phyloP scores from a whole-genome alignment of 1,284 basidiomycete species.

The Phlebopus sp. region DNA sequence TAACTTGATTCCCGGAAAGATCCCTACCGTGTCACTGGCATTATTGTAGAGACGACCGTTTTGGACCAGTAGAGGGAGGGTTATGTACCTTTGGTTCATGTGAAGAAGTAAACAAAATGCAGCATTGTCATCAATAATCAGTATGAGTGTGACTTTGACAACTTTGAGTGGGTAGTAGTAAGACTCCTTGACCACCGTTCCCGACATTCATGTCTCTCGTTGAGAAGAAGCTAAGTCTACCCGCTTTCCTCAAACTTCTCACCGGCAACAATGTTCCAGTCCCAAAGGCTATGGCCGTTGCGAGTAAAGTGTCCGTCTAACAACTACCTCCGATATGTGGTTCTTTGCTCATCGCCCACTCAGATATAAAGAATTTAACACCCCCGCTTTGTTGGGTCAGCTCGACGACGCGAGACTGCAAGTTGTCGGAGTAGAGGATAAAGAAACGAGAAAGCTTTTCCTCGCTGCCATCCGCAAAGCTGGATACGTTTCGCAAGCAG shows the following conservation, averaged over 20 bases:
- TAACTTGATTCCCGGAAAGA: slow-evolving; percentile 44
- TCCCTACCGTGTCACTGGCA: slow-evolving; percentile 85
- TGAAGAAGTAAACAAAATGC: slow-evolving; percentile 10
- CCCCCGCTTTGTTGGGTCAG: slow-evolving; percentile 52
- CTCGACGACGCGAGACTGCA: slow-evolving; percentile 62
- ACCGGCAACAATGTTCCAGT: slow-evolving; percentile 63
- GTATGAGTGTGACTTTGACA: not conserved
- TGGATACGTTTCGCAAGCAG: slow-evolving; percentile 41
- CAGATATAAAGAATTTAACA: slow-evolving; percentile 77
- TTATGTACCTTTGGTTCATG: slow-evolving; percentile 8
- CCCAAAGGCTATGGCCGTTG: slow-evolving; percentile 71
- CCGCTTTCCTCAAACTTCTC: slow-evolving; percentile 72
- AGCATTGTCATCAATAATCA: slow-evolving; percentile 22
- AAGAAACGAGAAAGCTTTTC: slow-evolving; percentile 65
- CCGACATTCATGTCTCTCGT: slow-evolving; percentile 6
- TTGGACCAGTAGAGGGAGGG: slow-evolving; percentile 46
- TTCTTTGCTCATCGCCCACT: slow-evolving; percentile 6
- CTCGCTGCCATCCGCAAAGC: slow-evolving; percentile 64
- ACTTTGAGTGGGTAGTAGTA: not conserved
- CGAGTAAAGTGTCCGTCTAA: slow-evolving; percentile 70
- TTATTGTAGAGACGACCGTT: slow-evolving; percentile 91
- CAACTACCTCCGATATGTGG: not conserved
- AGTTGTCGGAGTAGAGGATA: slow-evolving; percentile 58
- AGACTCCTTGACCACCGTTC: no score
- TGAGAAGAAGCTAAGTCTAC: slow-evolving; percentile 57